A percentile compares a stretch with the other conserved stretches of the same genome.
These are phyloP conservation scores for Auxenochlorella pyrenoidosa DNA, from an alignment of 139 green algal genomes.

Conservation along the genomic window DNA sequence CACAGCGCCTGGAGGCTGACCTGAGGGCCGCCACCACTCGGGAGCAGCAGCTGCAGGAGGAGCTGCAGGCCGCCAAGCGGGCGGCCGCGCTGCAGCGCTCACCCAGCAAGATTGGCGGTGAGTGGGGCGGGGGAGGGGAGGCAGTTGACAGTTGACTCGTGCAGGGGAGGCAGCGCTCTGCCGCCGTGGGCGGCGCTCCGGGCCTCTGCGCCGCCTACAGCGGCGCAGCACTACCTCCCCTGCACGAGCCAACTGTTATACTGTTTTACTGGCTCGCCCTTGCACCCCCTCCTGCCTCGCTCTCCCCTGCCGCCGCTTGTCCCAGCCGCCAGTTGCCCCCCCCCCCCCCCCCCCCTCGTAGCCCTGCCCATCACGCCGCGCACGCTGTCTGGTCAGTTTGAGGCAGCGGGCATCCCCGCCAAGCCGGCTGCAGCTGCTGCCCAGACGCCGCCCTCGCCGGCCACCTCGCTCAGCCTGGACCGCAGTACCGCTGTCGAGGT, in stretches of 20 bases:
- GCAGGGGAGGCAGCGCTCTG: too few species aligned
- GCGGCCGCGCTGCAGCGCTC: constrained; percentile 19
- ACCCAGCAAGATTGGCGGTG: constrained; percentile 18
- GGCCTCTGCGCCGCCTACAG: too few species aligned
- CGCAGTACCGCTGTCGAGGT: constrained; percentile 1
- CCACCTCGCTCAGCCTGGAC: constrained; percentile 1
- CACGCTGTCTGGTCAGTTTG: constrained; percentile 24
- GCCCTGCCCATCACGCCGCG: background rate
- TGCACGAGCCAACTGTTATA: too few species aligned
- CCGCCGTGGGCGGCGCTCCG: too few species aligned
- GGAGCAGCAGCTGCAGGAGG: constrained; percentile 46
- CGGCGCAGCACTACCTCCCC: too few species aligned
- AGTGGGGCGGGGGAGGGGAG: too few species aligned
- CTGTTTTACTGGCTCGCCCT: too few species aligned
- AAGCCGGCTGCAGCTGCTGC: background rate
- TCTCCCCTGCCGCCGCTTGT: background rate
- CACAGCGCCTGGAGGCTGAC: constrained; percentile 45
- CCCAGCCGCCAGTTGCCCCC: background rate
- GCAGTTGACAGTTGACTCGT: too few species aligned
- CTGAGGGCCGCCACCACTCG: constrained; percentile 22
- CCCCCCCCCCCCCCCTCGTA: background rate
- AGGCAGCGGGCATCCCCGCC: background rate
- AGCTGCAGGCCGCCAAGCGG: constrained; percentile 49
- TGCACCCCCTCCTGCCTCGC: too few species aligned
- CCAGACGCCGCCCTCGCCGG: background rate